phyloP scores from a whole-genome alignment of 331 rosid genomes.

The Rosa hybrid region DNA sequence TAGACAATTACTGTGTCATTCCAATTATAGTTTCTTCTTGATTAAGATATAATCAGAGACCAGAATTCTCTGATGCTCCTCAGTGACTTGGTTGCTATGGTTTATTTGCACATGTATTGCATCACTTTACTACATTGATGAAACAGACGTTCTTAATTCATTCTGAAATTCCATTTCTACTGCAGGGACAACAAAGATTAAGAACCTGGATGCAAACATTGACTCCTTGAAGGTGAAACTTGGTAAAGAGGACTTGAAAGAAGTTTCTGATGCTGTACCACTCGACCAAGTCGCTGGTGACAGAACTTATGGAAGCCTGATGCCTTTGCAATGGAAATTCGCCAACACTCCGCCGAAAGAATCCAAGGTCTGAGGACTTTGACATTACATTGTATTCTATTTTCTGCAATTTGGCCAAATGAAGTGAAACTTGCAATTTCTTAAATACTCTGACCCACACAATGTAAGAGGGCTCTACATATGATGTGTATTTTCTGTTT shows the following conservation, averaged over 20 bases:
- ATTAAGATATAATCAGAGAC: neutral
- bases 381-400: neutral
- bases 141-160: neutral
- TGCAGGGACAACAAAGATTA: conserved; percentile 53
- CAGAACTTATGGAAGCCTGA: conserved; percentile 9
- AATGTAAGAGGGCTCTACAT: neutral
- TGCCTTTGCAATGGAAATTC: conserved; percentile 28
- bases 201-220: conserved; percentile 44
- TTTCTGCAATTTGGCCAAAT: neutral
- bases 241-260: conserved; percentile 35
- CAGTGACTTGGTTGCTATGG: neutral
- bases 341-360: conserved; percentile 43
- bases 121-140: neutral
- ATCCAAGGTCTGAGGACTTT: neutral
- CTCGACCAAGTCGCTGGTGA: conserved; percentile 42
- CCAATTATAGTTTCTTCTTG: neutral
- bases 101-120: neutral
- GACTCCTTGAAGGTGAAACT: conserved; percentile 41
- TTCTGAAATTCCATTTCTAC: neutral
- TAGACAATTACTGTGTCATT: neutral
- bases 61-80: neutral
- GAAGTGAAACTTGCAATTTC: neutral
- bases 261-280: conserved; percentile 37
- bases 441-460: neutral
- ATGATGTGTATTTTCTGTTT: neutral